Base-by-base conservation (phyloP, 208 protist species). In the Trypanosoma melophagium region DNA sequence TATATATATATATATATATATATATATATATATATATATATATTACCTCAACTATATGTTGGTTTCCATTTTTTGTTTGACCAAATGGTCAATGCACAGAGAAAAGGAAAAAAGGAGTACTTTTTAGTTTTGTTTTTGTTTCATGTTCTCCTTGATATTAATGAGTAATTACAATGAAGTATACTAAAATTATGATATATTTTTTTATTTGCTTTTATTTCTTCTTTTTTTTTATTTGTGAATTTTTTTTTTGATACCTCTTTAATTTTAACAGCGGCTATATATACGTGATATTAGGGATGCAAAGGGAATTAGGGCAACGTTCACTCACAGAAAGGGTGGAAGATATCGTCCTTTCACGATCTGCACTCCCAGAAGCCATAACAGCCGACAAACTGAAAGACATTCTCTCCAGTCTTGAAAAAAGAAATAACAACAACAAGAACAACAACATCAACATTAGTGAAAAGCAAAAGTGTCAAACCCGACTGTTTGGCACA, bases 321-420 rank as follows among this genome's bases (percentile, higher is more conserved):
- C 35, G 41, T 2, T 63, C 59, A 21, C 50, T 71, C 54, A 75
- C 79, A 4, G 55, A 64, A 22, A 52, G 57, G 14, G 71, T 79
- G 16, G 65, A 79, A 47, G 60, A 66, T 3, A 41, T 80, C 19
- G 58, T 55, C 3, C 41, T 66, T 16, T 56, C 58, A 22, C 66
- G 66, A 10, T 89, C 83, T 25, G 66, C 75, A 12, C 60, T 84
- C 5, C 83, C 79, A 28, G 60, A 76, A 5, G 60, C 79, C 5
- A 73, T 68, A 41, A 56, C 74, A 9, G 50, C 76, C 8, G 57
- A 76, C 12, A 25, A 74, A n/a, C 63, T 89, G 0, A 41, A 51
- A 58, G 42, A 54, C 16, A 79, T 68, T 66, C 47, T 74, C 9
- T 54, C 13, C 24, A 61, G 31, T 21, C 38, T 67, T 16, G 64